Base-by-base conservation (phyloP, 2,329 filamentous ascomycete genomes). In the Pseudopithomyces maydicus region DNA sequence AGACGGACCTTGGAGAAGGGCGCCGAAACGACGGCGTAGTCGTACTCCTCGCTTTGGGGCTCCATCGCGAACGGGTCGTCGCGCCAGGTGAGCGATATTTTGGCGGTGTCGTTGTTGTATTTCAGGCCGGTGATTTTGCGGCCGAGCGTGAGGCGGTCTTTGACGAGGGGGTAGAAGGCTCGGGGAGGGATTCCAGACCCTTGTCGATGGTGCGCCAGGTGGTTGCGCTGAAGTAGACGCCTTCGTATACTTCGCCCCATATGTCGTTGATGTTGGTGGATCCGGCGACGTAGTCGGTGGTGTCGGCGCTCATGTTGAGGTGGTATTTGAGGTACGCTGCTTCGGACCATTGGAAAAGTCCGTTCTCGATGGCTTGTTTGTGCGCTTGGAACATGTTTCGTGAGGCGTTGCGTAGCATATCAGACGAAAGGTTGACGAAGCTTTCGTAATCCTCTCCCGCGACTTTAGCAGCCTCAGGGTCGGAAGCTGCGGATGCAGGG, bases 191-290 rank as follows among this genome's bases (percentile, higher is more conserved):
- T 57, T 82, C 84, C 0, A 87, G 70, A 1, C 84, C 84, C 67
- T 84, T 79, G 65, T 90, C 84, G 59, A 90, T 88, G 3, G 88
- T 90, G n/a, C 77, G 79, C 85, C 84, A 89, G 3, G 79, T 78
- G 0, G 83, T 83, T 0, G 86, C 85, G 1, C 71, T 66, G 67
- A 88, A 88, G 72, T 89, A 89, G 5, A 85, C 77, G 2, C 61
- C 58, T 5, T 76, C 76, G 1, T 88, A 86, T 60, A 85, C 85
- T 14, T 83, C 68, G 14, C 62, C 64, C 62, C 76, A 77, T 7
- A 81, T 77, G 72, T 86, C 87, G 48, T 78, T 80, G 8, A 78
- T 76, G 43, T 45, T 26, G 7, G 36, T 52, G 14, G 65, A 55
- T 8, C 75, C 73, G 0, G 73, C 74, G 2, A 79, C 71, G 19